These are phyloP conservation scores for Cardiospermum halicacabum DNA, from an alignment of 345 rosid genomes.

Conservation along the genomic window DNA sequence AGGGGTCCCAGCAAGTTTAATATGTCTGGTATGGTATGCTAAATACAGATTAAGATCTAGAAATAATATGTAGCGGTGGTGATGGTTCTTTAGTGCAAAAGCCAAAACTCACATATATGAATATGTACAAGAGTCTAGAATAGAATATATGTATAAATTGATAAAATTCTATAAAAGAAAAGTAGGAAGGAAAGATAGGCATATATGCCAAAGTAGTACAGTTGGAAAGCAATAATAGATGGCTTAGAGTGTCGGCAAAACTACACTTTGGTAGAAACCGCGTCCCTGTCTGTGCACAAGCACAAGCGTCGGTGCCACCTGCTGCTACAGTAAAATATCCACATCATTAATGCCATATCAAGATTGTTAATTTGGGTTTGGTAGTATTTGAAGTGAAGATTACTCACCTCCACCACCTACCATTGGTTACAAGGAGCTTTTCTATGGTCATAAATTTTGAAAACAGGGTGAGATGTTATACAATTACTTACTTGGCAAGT, in stretches of 20 bases:
- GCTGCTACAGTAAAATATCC: neutral
- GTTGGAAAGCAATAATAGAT: neutral
- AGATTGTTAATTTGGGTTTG: neutral
- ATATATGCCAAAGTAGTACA: neutral
- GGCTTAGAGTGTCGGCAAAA: slow-evolving; percentile 21
- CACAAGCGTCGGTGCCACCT: slow-evolving; percentile 2
- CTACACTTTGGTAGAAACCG: neutral
- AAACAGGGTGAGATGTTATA: no score
- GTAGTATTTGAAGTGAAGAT: neutral
- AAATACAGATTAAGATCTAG: neutral
- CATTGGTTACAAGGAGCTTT: neutral
- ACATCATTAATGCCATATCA: neutral
- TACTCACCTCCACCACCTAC: neutral
- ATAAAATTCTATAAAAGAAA: no score
- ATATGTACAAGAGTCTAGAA: neutral
- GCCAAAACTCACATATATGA: neutral
- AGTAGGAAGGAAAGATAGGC: no score
- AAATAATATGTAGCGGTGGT: no score
- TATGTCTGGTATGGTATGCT: neutral
- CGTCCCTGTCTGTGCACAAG: no score
- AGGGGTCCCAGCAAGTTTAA: neutral
- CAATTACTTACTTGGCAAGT: no score
- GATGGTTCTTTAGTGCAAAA: neutral
- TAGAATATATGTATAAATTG: neutral
- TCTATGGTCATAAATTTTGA: neutral